Evolutionary conservation across 2,329 filamentous ascomycete genomes (phyloP).

Genomic region (Fusarium heterosporum): DNA sequence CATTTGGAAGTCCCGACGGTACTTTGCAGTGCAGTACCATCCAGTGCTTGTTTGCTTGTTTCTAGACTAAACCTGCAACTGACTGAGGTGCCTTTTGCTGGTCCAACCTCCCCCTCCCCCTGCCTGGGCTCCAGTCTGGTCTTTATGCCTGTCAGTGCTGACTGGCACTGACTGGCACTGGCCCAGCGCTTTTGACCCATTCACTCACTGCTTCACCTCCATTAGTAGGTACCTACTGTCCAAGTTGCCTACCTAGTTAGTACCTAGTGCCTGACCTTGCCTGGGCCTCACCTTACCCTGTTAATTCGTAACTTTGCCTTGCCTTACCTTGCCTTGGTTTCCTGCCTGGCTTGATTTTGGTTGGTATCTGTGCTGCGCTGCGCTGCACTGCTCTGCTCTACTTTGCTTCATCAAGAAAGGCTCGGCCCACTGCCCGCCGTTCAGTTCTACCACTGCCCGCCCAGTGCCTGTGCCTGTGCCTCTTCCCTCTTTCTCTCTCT

Average conservation of each 20-base stretch:
- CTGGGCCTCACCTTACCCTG: conserved; percentile 3
- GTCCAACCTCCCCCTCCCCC: conserved; percentile 23
- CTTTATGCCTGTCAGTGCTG: conserved; percentile 6
- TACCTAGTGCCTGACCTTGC: no score
- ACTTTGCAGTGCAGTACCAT: conserved; percentile 1
- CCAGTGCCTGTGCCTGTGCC: conserved; percentile 4
- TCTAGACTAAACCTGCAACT: conserved; percentile 26
- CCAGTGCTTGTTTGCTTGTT: background rate
- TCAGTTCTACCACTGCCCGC: conserved; percentile 1
- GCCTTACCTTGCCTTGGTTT: conserved; percentile 24
- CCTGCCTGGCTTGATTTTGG: conserved; percentile 36
- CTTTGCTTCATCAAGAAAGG: conserved; percentile 10
- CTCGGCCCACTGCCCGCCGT: conserved; percentile 25
- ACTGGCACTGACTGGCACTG: conserved; percentile 7
- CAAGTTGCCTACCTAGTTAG: no score
- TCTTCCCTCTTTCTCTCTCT: background rate
- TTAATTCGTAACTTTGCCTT: no score
- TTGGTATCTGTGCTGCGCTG: conserved; percentile 19
- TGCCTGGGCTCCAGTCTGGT: background rate
- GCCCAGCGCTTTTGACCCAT: conserved; percentile 10
- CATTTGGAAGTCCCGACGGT: conserved; percentile 1
- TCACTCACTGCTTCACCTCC: background rate
- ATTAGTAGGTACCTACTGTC: no score
- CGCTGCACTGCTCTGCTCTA: background rate
- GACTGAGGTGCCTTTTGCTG: conserved; percentile 10